These are phyloP conservation scores for Tieghemostelium lacteum DNA, from an alignment of 78 protist species.

Conservation along the genomic window DNA sequence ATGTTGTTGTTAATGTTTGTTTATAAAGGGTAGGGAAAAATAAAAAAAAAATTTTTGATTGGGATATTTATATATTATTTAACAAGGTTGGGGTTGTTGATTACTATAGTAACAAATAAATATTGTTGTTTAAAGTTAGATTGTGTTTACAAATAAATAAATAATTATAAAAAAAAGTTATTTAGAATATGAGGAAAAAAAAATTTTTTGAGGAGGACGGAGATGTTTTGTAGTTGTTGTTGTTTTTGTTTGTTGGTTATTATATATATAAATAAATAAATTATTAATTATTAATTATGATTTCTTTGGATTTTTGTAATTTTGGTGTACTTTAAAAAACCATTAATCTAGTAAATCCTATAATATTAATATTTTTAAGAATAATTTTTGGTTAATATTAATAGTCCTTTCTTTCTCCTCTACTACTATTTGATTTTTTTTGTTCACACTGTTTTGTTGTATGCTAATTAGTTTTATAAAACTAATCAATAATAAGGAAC, in stretches of 20 bases:
- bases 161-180: constrained; percentile 44
- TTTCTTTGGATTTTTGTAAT: not conserved
- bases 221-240: not conserved
- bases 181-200: not conserved
- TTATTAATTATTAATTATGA: not conserved
- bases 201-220: not conserved
- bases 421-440: too few relatives aligned
- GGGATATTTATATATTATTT: too few relatives aligned
- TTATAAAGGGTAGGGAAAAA: not conserved
- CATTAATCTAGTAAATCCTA: too few relatives aligned
- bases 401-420: too few relatives aligned
- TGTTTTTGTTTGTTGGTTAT: constrained; percentile 1
- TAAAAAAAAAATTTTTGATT: too few relatives aligned
- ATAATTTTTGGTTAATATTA: too few relatives aligned
- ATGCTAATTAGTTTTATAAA: too few relatives aligned
- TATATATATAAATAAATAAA: not conserved
- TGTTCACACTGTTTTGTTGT: too few relatives aligned
- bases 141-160: constrained; percentile 15
- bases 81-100: not conserved
- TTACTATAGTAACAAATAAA: not conserved
- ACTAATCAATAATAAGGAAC: too few relatives aligned
- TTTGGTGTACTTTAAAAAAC: too few relatives aligned
- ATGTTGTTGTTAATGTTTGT: not conserved
- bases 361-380: too few relatives aligned
- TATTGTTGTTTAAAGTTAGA: not conserved